These are phyloP conservation scores for Ophiostoma perfectum DNA, from an alignment of 2,329 filamentous ascomycete genomes.

Conservation along the genomic window DNA sequence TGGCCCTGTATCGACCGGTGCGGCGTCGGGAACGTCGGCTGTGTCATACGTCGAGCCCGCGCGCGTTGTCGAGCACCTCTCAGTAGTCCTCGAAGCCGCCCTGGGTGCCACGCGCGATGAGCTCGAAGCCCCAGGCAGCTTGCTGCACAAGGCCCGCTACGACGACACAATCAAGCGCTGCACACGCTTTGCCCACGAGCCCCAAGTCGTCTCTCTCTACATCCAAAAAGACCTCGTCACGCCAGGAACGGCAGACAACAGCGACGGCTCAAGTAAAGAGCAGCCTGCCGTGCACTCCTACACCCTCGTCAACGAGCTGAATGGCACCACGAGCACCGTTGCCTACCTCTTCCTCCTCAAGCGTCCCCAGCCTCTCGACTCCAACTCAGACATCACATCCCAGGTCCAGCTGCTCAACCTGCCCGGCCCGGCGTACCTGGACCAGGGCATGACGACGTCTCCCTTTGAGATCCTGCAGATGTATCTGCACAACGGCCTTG, in stretches of 20 bases:
- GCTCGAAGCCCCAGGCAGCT: slow-evolving; percentile 72
- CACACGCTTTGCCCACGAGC: slow-evolving; percentile 80
- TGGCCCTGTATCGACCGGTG: slow-evolving; percentile 9
- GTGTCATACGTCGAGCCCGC: slow-evolving; percentile 60
- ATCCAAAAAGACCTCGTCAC: slow-evolving; percentile 66
- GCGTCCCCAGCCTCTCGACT: slow-evolving; percentile 80
- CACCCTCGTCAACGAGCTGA: slow-evolving; percentile 8
- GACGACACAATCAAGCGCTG: slow-evolving; percentile 82
- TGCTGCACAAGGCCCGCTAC: slow-evolving; percentile 68
- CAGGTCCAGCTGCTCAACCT: slow-evolving; percentile 93
- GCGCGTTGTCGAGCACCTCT: slow-evolving; percentile 65
- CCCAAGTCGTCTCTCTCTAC: slow-evolving; percentile 79
- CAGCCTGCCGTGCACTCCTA: slow-evolving; percentile 30
- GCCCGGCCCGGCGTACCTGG: slow-evolving; percentile 69
- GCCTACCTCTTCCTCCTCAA: slow-evolving; percentile 88
- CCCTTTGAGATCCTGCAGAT: slow-evolving; percentile 92
- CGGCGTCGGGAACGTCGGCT: slow-evolving; percentile 31
- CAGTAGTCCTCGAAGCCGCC: slow-evolving; percentile 64
- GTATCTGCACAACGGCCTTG: slow-evolving; percentile 82
- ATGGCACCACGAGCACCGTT: slow-evolving; percentile 67
- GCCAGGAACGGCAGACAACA: not conserved
- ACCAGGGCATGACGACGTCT: slow-evolving; percentile 68
- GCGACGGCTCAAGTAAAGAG: slow-evolving; percentile 36
- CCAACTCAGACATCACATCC: slow-evolving; percentile 70
- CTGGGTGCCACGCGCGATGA: slow-evolving; percentile 72